Conservation (phyloP, 768 basidiomycete species). For the Macrolepiota fuliginosa region DNA sequence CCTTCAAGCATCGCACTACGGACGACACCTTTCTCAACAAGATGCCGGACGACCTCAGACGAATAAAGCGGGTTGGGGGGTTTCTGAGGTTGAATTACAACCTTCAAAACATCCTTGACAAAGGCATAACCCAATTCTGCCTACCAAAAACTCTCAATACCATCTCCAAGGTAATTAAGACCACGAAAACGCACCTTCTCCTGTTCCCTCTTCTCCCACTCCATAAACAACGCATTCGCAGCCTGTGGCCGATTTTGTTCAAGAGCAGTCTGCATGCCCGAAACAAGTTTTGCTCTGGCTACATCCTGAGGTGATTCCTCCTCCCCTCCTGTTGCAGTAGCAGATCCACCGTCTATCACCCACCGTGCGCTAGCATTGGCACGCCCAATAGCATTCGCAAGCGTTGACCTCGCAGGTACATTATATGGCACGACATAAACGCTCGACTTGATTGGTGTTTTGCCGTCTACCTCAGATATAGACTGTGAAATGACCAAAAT, state of each 20-base stretch:
- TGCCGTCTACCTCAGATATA: conserved; percentile 19
- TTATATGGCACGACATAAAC: conserved; percentile 59
- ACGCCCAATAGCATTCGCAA: conserved; percentile 62
- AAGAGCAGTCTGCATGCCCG: conserved; percentile 38
- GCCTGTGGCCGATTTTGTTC: conserved; percentile 41
- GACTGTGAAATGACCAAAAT: conserved; percentile 46
- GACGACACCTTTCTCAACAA: conserved; percentile 57
- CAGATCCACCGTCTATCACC: conserved; percentile 26
- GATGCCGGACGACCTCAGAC: conserved; percentile 50
- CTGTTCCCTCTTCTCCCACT: conserved; percentile 49
- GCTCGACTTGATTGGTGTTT: conserved; percentile 33
- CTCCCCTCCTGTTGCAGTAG: not conserved
- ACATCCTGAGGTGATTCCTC: conserved; percentile 17
- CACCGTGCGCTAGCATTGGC: conserved; percentile 40
- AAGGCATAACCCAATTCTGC: conserved; percentile 42
- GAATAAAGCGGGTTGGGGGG: conserved; percentile 39
- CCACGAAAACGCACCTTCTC: conserved; percentile 12
- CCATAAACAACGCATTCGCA: conserved; percentile 59
- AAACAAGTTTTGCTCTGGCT: conserved; percentile 30
- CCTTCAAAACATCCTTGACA: conserved; percentile 54
- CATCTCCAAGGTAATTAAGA: not conserved
- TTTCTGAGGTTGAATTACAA: conserved; percentile 40
- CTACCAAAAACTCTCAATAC: not conserved
- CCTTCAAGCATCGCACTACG: conserved; percentile 61
- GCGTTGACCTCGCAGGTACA: conserved; percentile 53